Conservation (phyloP, 2,329 filamentous ascomycete genomes). For the Aureobasidium sp. region DNA sequence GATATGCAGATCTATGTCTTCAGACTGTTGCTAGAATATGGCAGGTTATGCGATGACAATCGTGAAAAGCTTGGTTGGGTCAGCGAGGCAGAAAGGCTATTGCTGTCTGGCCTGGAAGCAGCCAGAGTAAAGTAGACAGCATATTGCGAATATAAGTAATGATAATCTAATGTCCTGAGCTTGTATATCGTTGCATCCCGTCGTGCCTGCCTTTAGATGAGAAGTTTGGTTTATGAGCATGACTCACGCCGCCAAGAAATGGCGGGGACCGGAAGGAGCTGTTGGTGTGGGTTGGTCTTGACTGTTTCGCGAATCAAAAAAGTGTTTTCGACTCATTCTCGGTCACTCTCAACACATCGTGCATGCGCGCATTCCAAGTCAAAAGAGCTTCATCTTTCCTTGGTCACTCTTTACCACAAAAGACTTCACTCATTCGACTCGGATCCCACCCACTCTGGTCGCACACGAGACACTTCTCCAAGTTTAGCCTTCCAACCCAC, state of each 20-base stretch:
- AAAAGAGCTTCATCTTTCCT: conserved; percentile 15
- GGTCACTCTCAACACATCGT: background rate
- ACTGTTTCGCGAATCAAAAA: conserved; percentile 14
- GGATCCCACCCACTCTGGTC: background rate
- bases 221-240: background rate
- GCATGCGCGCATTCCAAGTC: conserved; percentile 17
- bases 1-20: conserved; percentile 89
- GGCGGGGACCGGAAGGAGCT: conserved; percentile 10
- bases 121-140: background rate
- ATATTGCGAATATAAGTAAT: background rate
- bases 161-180: background rate
- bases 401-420: background rate
- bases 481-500: background rate
- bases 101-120: background rate
- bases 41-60: conserved; percentile 69
- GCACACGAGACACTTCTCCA: background rate
- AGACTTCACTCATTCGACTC: background rate
- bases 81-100: conserved; percentile 21
- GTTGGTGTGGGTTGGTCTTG: background rate
- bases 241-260: conserved; percentile 15
- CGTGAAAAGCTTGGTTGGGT: conserved; percentile 50
- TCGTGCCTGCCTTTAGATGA: background rate
- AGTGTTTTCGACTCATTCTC: conserved; percentile 16
- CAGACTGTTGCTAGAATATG: conserved; percentile 81
- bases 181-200: too few species aligned